These are phyloP conservation scores for Saccharomycopsis sp. DNA, from an alignment of 805 yeast species.

Conservation along the genomic window DNA sequence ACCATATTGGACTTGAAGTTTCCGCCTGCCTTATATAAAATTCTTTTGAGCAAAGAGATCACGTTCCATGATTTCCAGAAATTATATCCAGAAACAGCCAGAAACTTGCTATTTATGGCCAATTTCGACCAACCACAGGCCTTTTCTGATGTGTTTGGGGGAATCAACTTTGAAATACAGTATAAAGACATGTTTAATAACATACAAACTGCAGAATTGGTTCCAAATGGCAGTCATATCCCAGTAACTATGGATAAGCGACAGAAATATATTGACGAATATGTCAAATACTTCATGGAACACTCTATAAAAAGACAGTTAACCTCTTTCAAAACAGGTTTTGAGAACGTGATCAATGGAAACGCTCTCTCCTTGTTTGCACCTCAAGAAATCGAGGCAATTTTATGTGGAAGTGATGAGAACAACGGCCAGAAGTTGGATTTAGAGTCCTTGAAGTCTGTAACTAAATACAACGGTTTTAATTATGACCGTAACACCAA, in stretches of 20 bases:
- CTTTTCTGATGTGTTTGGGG: constrained; percentile 40
- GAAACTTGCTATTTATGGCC: constrained; percentile 41
- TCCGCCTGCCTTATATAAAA: constrained; percentile 72
- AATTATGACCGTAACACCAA: constrained; percentile 16
- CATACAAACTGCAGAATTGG: constrained; percentile 41
- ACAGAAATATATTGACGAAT: constrained; percentile 52
- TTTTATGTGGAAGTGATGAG: constrained; percentile 73
- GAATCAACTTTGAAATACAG: constrained; percentile 55
- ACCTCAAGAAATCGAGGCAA: constrained; percentile 72
- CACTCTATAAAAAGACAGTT: constrained; percentile 49
- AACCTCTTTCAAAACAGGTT: constrained; percentile 60
- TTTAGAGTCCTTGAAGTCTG: constrained; percentile 54
- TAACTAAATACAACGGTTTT: constrained; percentile 73
- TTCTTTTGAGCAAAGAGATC: constrained; percentile 50
- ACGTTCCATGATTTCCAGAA: constrained; percentile 59
- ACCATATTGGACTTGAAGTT: constrained; percentile 75
- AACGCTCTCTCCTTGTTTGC: constrained; percentile 74
- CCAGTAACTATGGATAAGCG: constrained; percentile 56
- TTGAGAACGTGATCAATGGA: constrained; percentile 69
- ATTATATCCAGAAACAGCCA: constrained; percentile 62
- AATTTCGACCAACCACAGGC: constrained; percentile 32
- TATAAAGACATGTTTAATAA: constrained; percentile 45
- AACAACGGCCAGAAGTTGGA: constrained; percentile 46
- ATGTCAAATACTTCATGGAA: constrained; percentile 55
- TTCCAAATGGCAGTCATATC: constrained; percentile 49